Evolutionary conservation across 495 filamentous ascomycete species (phyloP).

Genomic region (Elasticomyces elasticus): DNA sequence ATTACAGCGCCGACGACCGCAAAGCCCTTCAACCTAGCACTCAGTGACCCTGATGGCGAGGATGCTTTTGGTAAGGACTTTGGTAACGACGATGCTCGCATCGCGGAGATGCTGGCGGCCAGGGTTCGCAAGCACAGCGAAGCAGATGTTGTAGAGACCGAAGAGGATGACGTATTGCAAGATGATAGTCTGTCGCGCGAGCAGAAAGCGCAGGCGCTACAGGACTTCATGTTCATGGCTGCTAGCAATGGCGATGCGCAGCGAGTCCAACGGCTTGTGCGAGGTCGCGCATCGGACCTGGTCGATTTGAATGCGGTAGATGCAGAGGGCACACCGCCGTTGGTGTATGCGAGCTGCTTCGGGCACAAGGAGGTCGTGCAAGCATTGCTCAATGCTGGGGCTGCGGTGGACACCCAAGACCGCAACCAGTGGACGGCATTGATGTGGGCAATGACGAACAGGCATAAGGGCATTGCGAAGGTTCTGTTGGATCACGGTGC

Average conservation of each 20-base stretch:
- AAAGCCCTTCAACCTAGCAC: constrained; percentile 75
- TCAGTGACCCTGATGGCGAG: constrained; percentile 65
- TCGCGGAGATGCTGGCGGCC: constrained; percentile 93
- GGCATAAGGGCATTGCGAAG: constrained; percentile 92
- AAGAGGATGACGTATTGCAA: constrained; percentile 67
- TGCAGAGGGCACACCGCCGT: constrained; percentile 84
- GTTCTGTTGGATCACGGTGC: constrained; percentile 84
- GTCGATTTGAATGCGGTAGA: constrained; percentile 86
- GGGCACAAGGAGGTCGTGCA: constrained; percentile 87
- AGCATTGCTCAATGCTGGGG: constrained; percentile 73
- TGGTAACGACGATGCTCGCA: constrained; percentile 70
- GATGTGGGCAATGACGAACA: constrained; percentile 99
- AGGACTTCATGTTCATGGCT: constrained; percentile 86
- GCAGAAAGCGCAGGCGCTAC: constrained; percentile 71
- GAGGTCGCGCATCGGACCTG: constrained; percentile 62
- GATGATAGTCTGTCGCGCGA: constrained; percentile 62
- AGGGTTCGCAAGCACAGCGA: constrained; percentile 72
- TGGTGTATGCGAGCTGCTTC: constrained; percentile 99
- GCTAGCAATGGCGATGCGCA: constrained; percentile 92
- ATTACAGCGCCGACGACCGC: constrained; percentile 74
- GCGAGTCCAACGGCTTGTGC: constrained; percentile 63
- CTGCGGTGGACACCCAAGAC: constrained; percentile 89
- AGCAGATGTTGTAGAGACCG: constrained; percentile 46
- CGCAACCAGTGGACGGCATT: constrained; percentile 93
- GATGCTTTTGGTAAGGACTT: constrained; percentile 49